Base-by-base conservation (phyloP, 345 rosid genomes). In the Firmiana major region DNA sequence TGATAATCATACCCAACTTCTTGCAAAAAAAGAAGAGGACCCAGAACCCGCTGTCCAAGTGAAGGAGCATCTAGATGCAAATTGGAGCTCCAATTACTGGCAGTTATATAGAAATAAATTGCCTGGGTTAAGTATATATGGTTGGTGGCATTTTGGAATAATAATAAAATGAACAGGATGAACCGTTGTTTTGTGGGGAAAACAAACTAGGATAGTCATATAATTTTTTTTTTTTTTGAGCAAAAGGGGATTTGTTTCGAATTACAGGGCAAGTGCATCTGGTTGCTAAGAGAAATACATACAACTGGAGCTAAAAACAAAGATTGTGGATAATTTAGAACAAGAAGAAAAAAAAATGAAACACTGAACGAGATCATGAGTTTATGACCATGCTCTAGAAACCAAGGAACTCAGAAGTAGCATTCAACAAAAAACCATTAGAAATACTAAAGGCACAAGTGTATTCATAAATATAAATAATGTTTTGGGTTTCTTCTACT, bases 21-120 rank as follows among this genome's bases (percentile, higher is more conserved):
- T 3, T 46, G 57, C 57, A 24, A 6, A 24, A n/a, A 10, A 6
- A 24, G 9, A 10, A 69, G 58, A 48, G 7, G 12, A 66, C 24
- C 54, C 36, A 17, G 72, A 67, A 67, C 54, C 17, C 45, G 54
- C 12, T 67, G 34, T 67, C 40, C 40, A 17, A 48, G 58, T 46
- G 16, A 69, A 69, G 11, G 12, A 45, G 73, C 16, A 40, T 16
- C 58, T 69, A 48, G 73, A 28, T 69, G 73, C 73, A 69, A 69
- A 69, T 28, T 28, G 49, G 74, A 31, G 42, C 59, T 49, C 58
- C 31, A 24, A 51, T 9, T 28, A 17, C 9, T 9, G 16, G 3
- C 43, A 71, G 45, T 51, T 31, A 49, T 31, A 1, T 46, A 71
- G 31, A 21, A 71, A 53, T 3, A 15, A 63, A 54, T 19, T 34